Evolutionary conservation across 2,329 filamentous ascomycete species (phyloP), one percentile per base, ranked within the genome.

Genomic region (Phyllosticta capitalensis): DNA sequence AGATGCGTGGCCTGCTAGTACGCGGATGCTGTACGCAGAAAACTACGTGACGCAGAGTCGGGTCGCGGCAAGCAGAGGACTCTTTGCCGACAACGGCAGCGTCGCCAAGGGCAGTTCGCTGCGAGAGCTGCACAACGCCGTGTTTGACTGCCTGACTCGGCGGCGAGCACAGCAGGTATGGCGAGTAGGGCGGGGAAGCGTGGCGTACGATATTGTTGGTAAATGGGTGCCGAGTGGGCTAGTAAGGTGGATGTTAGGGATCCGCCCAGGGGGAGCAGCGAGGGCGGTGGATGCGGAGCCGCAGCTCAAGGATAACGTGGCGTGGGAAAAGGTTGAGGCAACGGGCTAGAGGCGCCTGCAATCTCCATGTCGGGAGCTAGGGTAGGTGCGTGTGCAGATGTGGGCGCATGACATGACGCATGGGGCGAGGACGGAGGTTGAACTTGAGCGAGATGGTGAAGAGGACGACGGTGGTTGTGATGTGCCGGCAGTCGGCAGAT

Each of bases 201-300:
- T 87, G 59, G 79, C 91, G 0, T 97, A 97, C 72, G 88, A 89
- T 48, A 80, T 96, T 28, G 87, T 97, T 7, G 94, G 92, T 5
- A 82, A 83, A 48, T 92, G 87, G 83, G 81, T 88, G 22, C 92
- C 94, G 1, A 80, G 83, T 20, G 81, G 85, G 2, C 71, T 96
- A 17, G 87, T 97, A n/a, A 86, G 85, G 1, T 94, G 90, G 88
- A 95, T 97, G 88, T 87, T 97, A 83, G 91, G 91, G 10, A 82
- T 92, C 61, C 83, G 86, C 17, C 66, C 67, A 51, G 67, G 71
- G 12, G 67, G 71, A 56, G 67, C 68, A n/a, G 57, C 58, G 38
- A 64, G 64, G 14, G 67, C 51, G 64, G 73, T 45, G 59, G 55
- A 33, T 17, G 70, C 38, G 64, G 73, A 64, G 65, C 71, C 65